Evolutionary conservation across 441 rosid species (phyloP).

Genomic region (Gossypium laxum): DNA sequence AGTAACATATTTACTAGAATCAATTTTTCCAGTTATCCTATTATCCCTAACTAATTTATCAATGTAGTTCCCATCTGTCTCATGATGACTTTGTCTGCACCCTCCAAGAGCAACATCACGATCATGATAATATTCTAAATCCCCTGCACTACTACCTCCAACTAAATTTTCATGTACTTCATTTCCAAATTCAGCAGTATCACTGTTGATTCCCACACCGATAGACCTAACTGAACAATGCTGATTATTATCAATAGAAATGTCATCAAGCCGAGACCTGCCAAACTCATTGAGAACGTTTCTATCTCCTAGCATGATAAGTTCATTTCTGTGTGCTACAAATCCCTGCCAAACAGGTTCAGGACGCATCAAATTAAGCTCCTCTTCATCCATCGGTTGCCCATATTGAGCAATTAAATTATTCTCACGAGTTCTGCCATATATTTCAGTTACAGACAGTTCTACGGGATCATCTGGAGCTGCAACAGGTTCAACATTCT

Average conservation of each 20-base stretch:
- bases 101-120: slow-evolving; percentile 42
- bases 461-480: slow-evolving; percentile 62
- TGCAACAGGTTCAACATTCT: slow-evolving; percentile 51
- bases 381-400: slow-evolving; percentile 73
- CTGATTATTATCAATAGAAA: slow-evolving; percentile 66
- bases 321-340: slow-evolving; percentile 72
- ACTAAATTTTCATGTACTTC: slow-evolving; percentile 71
- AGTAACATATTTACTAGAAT: slow-evolving; percentile 30
- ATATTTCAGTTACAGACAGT: slow-evolving; percentile 50
- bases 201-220: slow-evolving; percentile 85
- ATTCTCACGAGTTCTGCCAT: slow-evolving; percentile 42
- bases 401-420: slow-evolving; percentile 66
- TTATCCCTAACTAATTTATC: slow-evolving; percentile 34
- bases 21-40: slow-evolving; percentile 38
- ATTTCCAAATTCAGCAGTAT: slow-evolving; percentile 80
- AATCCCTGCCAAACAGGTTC: slow-evolving; percentile 96
- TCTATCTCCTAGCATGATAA: slow-evolving; percentile 50
- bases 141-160: slow-evolving; percentile 82
- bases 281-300: slow-evolving; percentile 38
- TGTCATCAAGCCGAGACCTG: slow-evolving; percentile 45
- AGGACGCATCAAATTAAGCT: slow-evolving; percentile 55
- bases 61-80: slow-evolving; percentile 39
- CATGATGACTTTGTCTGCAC: slow-evolving; percentile 37
- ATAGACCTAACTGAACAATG: slow-evolving; percentile 88
- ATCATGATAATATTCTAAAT: slow-evolving; percentile 54